Evolutionary conservation across 1,284 basidiomycete genomes (phyloP), one percentile per base, ranked within the genome.

Genomic region (Pulchroboletus neoregius): DNA sequence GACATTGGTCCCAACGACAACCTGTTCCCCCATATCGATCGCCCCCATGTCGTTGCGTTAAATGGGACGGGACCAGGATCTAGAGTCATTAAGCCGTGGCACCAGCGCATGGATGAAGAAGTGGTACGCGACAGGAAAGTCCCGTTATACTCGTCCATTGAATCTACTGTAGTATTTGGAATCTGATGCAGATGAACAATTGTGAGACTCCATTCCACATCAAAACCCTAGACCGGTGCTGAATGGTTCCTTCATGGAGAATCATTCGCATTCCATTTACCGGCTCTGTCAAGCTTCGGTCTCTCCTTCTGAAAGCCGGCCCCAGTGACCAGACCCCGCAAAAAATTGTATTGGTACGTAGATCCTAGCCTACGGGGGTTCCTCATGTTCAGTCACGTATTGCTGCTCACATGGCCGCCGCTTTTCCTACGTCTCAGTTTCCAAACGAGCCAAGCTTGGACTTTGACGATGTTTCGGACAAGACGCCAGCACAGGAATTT

Each of bases 141-240:
- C 37, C 27, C 7, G 6, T 38, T 5, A 16, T 36, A 18, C 39
- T 40, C 43, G 36, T 40, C 16, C 26, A 39, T 32, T 51, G 36
- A 57, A 28, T 11, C 26, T 40, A 45, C 34, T 43, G 10, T 27
- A 91, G 88, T 87, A 70, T 54, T 55, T 91, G 33, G 82, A 88
- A 62, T 91, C 88, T 11, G 89, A 91, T 54, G 84, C 83, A 30
- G 88, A 91, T 63, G 87, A 90, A 61, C 86, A 91, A 66, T 67
- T 91, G 87, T 88, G 65, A 55, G 74, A 52, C 44, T 42, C 39
- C 13, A 20, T 43, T 28, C 23, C 22, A 43, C 18, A 46, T 49
- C 38, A 40, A 31, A 38, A n/a, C 45, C 37, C 6, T 16, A 13
- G 30, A 41, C 20, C 13, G 15, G 18, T 39, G 49, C 49, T 51